phyloP scores from a whole-genome alignment of 192 early-diverging fungal species.

The Funneliformis geosporum region DNA sequence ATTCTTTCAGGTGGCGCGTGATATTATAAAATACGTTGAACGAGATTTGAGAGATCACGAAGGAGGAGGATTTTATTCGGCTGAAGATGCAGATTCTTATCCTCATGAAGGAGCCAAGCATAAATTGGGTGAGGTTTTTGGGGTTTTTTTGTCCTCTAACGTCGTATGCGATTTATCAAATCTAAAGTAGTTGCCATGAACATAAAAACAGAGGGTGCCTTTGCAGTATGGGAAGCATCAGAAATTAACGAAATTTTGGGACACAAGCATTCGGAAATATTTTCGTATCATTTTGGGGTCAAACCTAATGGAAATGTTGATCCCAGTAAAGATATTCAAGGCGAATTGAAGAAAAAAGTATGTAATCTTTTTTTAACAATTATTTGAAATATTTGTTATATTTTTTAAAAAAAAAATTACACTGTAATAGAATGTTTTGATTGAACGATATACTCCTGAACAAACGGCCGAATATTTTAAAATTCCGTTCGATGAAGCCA shows the following conservation, averaged over 20 bases:
- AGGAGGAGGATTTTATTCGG: constrained; percentile 61
- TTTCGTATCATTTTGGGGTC: constrained; percentile 54
- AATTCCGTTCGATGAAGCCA: constrained; percentile 33
- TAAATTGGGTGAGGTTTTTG: constrained; percentile 47
- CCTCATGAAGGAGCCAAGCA: constrained; percentile 43
- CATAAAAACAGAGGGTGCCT: constrained; percentile 56
- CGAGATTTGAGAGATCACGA: constrained; percentile 49
- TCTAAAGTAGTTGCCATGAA: not conserved
- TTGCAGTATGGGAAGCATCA: constrained; percentile 59
- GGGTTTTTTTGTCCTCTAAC: not conserved
- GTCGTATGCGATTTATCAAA: not conserved
- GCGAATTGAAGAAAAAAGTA: constrained; percentile 59
- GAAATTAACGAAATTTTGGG: constrained; percentile 50
- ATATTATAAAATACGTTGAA: constrained; percentile 59
- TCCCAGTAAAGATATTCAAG: constrained; percentile 55
- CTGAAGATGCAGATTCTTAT: constrained; percentile 67
- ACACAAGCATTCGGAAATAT: constrained; percentile 40
- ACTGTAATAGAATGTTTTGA: constrained; percentile 54
- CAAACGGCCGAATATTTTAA: constrained; percentile 47
- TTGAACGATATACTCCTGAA: constrained; percentile 40
- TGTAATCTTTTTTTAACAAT: not conserved
- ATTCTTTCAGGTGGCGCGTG: constrained; percentile 39
- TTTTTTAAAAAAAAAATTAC: not conserved
- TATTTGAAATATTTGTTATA: not conserved
- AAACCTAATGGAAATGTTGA: constrained; percentile 56